Evolutionary conservation across 208 protist species (phyloP).

Genomic region (Trichomonas tenax): DNA sequence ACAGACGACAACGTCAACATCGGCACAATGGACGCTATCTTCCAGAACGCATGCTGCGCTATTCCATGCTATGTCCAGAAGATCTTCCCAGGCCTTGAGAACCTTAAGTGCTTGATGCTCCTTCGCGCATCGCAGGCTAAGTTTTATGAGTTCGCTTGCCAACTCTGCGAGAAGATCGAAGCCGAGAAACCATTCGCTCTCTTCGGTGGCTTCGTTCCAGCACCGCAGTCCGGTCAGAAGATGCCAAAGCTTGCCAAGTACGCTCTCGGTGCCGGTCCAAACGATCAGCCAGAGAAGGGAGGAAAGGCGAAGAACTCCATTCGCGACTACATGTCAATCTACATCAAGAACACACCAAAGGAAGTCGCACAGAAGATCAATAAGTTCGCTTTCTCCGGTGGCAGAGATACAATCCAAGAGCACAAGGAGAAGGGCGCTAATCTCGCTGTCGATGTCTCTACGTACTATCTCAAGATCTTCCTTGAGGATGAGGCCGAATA

Average conservation of each 20-base stretch:
- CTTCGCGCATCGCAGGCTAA: not conserved
- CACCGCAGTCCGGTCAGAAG: not conserved
- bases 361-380: not conserved
- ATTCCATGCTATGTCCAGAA: not conserved
- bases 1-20: not conserved
- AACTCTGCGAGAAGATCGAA: not conserved
- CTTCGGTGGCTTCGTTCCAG: not conserved
- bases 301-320: not conserved
- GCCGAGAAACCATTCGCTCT: not conserved
- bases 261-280: not conserved
- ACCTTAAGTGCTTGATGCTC: not conserved
- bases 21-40: not conserved
- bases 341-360: not conserved
- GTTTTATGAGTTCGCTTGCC: not conserved
- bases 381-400: not conserved
- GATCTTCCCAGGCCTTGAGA: not conserved
- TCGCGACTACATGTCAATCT: not conserved
- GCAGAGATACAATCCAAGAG: not conserved
- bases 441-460: not conserved
- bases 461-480: not conserved
- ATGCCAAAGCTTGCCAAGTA: not conserved
- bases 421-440: not conserved
- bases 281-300: not conserved
- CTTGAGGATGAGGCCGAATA: not conserved
- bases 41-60: not conserved